Evolutionary conservation across 176 grass and related monocot species (phyloP).

Genomic region (Lolium perenne): DNA sequence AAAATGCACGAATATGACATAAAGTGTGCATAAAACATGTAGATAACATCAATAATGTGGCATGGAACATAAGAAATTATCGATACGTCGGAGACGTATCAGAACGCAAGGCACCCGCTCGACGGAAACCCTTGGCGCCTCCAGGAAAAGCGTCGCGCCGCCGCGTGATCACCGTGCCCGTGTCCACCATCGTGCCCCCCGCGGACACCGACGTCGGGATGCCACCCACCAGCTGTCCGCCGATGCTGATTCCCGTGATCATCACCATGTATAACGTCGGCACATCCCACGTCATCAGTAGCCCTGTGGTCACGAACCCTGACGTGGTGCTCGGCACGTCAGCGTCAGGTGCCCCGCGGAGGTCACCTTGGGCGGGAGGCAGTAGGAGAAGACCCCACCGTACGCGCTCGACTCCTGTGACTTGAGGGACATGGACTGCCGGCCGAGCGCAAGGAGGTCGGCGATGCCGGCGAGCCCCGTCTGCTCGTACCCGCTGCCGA

Average conservation of each 20-base stretch:
- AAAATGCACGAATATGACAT: too few species aligned
- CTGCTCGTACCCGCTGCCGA: conserved; percentile 78
- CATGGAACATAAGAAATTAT: too few species aligned
- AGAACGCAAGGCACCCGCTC: conserved; percentile 83
- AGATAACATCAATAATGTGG: too few species aligned
- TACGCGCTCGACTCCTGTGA: conserved; percentile 59
- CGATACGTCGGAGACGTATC: too few species aligned
- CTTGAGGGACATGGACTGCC: conserved; percentile 53
- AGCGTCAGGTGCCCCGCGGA: conserved; percentile 69
- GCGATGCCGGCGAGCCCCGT: conserved; percentile 54
- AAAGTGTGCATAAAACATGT: too few species aligned
- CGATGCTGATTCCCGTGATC: conserved; percentile 66
- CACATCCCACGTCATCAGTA: conserved; percentile 44
- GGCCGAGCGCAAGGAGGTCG: conserved; percentile 78
- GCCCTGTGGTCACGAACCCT: conserved; percentile 59
- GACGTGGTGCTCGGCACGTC: conserved; percentile 25
- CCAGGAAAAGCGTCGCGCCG: conserved; percentile 44
- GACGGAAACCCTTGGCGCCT: conserved; percentile 62
- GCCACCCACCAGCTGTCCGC: conserved; percentile 45
- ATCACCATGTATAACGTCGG: conserved; percentile 79
- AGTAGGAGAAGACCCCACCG: conserved; percentile 82
- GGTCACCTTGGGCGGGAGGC: conserved; percentile 66
- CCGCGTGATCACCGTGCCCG: conserved; percentile 86
- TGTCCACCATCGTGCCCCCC: conserved; percentile 74
- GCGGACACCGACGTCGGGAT: conserved; percentile 55